Evolutionary conservation across 1,139 yeast genomes (phyloP), one percentile per base, ranked within the genome.

Genomic region (Saccharomyces uvarum): DNA sequence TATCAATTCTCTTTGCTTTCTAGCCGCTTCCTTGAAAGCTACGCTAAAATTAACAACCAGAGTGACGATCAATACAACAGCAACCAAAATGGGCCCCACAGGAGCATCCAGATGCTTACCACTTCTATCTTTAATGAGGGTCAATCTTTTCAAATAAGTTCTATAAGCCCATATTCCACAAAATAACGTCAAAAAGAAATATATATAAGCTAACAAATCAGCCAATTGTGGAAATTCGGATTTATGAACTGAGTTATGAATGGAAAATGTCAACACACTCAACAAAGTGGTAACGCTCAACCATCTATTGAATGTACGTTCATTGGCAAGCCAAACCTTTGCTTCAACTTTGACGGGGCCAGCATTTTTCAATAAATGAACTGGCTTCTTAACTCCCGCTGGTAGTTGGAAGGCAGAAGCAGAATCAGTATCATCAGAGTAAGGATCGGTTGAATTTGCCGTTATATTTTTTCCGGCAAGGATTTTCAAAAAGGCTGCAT

Each of bases 241-340:
- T 51, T 78, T 77, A 57, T 77, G 75, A n/a, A 89, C 87, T 13
- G 96, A 83, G 44, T 83, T 80, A 74, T 88, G 88, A 54, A 93
- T 80, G n/a, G 96, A 79, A 67, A 91, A 90, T 0, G 98, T 89
- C 65, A 93, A 75, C 0, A 93, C 84, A n/a, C 96, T 83, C 60
- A 93, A 77, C 67, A 93, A 75, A 0, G 95, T 83, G n/a, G 96
- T 87, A 8, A 91, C 93, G 65, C 87, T 93, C 60, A 93, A 77
- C 99, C 99, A 93, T 71, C 95, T 82, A 76, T 88, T 86, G 74
- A 91, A 91, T 2, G 99, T 93, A 72, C 99, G 86, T 74, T 93
- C 99, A 68, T 93, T 93, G 41, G 99, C 99, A 59, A 93, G 77
- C 98, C 99, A 93, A 42, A 93, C 99, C 70, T 93, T 93, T 32